These are phyloP conservation scores for Phalaenopsis equestris DNA, from an alignment of 106 monocot species.

Conservation along the genomic window DNA sequence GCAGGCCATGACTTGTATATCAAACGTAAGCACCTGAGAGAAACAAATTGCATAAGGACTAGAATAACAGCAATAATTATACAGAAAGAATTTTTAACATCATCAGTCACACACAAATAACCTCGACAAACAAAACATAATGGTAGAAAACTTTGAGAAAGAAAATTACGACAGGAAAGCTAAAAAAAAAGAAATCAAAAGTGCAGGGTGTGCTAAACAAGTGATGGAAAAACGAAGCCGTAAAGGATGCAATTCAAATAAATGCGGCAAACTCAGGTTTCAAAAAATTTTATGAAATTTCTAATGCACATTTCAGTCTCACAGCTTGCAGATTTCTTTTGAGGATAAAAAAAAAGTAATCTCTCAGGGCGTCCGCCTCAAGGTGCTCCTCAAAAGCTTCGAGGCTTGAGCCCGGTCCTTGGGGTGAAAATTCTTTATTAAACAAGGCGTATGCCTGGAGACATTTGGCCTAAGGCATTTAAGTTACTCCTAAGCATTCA, in stretches of 20 bases:
- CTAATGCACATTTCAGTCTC: not conserved
- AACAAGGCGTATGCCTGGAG: no score
- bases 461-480: no score
- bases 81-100: not conserved
- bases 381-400: no score
- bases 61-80: not conserved
- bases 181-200: no score
- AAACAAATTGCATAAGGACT: not conserved
- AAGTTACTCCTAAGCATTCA: no score
- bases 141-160: not conserved
- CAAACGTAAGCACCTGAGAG: constrained; percentile 53
- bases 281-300: not conserved
- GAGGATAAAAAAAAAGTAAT: no score
- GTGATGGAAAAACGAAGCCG: not conserved
- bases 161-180: not conserved
- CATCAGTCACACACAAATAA: not conserved
- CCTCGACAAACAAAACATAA: not conserved
- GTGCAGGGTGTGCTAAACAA: not conserved
- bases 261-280: no score
- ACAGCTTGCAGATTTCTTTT: no score
- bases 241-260: not conserved
- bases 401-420: no score
- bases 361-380: no score
- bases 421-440: no score
- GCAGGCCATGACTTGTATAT: constrained; percentile 51